These are phyloP conservation scores for Nicotiana obtusifolia DNA, from an alignment of 257 asterid genomes.

Conservation along the genomic window DNA sequence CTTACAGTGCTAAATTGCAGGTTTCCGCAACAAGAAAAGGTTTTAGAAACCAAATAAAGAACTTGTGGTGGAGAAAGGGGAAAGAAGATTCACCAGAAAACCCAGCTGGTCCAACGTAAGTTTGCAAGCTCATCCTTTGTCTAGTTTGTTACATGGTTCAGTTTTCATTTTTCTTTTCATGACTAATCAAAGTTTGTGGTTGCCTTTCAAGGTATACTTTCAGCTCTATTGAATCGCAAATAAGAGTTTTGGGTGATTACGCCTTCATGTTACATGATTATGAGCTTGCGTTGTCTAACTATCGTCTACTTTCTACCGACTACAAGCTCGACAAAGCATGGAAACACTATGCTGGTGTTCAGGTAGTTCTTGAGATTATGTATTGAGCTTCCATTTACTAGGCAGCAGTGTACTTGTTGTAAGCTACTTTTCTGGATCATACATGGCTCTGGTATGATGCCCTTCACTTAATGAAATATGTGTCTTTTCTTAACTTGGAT, in stretches of 20 bases:
- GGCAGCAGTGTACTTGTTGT: not conserved
- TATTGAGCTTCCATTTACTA: not conserved
- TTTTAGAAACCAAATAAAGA: slow-evolving; percentile 93
- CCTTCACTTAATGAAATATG: not conserved
- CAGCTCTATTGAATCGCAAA: slow-evolving; percentile 91
- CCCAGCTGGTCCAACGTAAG: slow-evolving; percentile 59
- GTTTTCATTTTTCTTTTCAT: slow-evolving; percentile 15
- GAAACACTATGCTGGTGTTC: slow-evolving; percentile 95
- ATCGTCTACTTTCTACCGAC: slow-evolving; percentile 89
- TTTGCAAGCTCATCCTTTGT: slow-evolving; percentile 19
- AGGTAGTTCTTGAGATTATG: slow-evolving; percentile 44
- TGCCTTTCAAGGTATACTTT: slow-evolving; percentile 74
- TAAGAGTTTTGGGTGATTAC: slow-evolving; percentile 92
- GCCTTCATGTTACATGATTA: slow-evolving; percentile 98
- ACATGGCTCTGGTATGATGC: not conserved
- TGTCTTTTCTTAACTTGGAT: not conserved
- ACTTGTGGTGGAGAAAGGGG: slow-evolving; percentile 99
- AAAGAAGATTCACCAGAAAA: slow-evolving; percentile 82
- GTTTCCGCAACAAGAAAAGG: slow-evolving; percentile 98
- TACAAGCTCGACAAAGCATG: slow-evolving; percentile 96
- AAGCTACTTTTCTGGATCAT: not conserved
- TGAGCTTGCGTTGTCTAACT: slow-evolving; percentile 95
- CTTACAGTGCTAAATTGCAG: slow-evolving; percentile 33
- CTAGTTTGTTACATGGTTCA: slow-evolving; percentile 20
- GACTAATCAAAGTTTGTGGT: slow-evolving; percentile 33